Evolutionary conservation across 805 yeast genomes (phyloP), one percentile per base, ranked within the genome.

Genomic region (Aciculoconidium aculeatum): DNA sequence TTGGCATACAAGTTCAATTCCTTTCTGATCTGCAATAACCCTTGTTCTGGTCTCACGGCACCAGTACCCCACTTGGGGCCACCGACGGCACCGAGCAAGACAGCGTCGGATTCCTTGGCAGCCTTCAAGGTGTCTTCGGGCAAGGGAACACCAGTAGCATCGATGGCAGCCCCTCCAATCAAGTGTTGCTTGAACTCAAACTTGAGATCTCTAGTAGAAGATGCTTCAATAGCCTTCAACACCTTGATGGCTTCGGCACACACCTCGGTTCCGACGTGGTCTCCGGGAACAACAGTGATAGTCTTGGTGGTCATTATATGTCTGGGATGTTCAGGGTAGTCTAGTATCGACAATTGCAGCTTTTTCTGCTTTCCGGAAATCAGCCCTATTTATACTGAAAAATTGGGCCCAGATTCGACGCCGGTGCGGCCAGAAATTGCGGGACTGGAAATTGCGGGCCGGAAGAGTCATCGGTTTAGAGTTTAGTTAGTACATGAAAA

Each of bases 41-140:
- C 98, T 63, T 86, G 97, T 59, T 92, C 98, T 30, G 98, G 98
- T 65, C 98, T 79, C 26, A 90, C 97, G 8, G 71, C 52, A 28
- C 96, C 96, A 15, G 96, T 84, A 20, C 97, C 97, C 98, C 98
- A 92, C 64, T 92, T 92, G 38, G 98, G 98, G 18, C 98, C 98
- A 40, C 98, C 98, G 18, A 92, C 98, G 6, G 98, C 96, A 43
- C 98, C 98, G 34, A 92, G 70, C 42, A 92, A 66, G n/a, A 92
- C 95, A 15, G 97, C 98, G 54, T 90, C 94, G 1, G 97, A 80
- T 25, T 65, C 63, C 60, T 85, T 87, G 20, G 96, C 73, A 7
- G 95, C 87, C 25, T 65, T 82, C 27, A 92, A 68, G 3, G 96
- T 72, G 34, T 70, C 90, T 36, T 82, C 94, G 10, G 96, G 82